These are phyloP conservation scores for Didymella sp. DNA, from an alignment of 2,329 filamentous ascomycete species.

Conservation along the genomic window DNA sequence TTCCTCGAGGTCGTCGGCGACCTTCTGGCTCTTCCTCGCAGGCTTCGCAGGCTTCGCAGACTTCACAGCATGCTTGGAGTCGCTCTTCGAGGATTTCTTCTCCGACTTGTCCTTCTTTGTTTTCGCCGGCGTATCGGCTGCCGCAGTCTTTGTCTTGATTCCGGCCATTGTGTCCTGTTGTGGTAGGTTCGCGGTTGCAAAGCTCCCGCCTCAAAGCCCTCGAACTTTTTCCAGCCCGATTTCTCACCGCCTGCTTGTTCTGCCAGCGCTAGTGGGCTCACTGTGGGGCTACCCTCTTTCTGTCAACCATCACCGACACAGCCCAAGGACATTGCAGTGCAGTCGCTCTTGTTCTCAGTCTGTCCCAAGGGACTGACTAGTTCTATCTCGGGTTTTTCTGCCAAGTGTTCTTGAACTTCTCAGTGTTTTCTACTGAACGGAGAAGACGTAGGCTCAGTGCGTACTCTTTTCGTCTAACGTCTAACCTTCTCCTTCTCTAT, in stretches of 20 bases:
- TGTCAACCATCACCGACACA: not conserved
- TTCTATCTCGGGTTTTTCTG: too few relatives aligned
- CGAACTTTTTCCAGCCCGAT: not conserved
- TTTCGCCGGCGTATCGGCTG: conserved; percentile 29
- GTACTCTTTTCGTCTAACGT: not conserved
- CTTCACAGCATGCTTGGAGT: conserved; percentile 36
- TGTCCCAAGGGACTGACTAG: too few relatives aligned
- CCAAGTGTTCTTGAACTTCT: too few relatives aligned
- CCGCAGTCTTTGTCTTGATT: conserved; percentile 45
- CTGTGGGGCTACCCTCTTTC: conserved; percentile 3
- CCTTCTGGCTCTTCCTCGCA: conserved; percentile 41
- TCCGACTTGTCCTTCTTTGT: conserved; percentile 52
- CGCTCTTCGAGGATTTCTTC: conserved; percentile 39
- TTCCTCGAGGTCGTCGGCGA: conserved; percentile 42
- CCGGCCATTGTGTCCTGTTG: conserved; percentile 39
- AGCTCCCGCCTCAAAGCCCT: conserved; percentile 19
- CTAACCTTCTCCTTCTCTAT: not conserved
- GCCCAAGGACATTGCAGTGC: not conserved
- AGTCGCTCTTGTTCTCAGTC: not conserved
- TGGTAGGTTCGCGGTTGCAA: conserved; percentile 15
- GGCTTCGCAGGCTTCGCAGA: conserved; percentile 38
- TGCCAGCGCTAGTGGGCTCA: conserved; percentile 3
- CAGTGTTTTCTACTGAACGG: too few relatives aligned
- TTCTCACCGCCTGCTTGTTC: not conserved
- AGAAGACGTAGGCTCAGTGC: too few relatives aligned